A percentile compares a stretch with the other conserved stretches of the same genome.
phyloP scores from a whole-genome alignment of 78 protist genomes.

The Guillardia theta region DNA sequence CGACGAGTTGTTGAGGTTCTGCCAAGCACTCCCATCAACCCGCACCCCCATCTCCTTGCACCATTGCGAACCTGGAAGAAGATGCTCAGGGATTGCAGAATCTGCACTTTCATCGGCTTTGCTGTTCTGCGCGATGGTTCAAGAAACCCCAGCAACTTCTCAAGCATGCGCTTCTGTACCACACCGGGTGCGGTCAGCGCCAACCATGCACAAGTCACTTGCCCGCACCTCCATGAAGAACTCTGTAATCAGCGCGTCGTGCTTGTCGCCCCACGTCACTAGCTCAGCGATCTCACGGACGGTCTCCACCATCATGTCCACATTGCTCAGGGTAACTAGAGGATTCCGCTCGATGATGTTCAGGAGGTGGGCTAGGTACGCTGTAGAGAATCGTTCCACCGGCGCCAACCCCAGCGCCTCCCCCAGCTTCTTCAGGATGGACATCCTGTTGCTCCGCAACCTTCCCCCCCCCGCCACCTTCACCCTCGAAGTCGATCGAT shows the following conservation, averaged over 20 bases:
- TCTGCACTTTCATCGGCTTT: constrained; percentile 4
- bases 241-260: constrained; percentile 66
- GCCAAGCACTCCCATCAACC: no score
- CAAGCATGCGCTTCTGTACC: not conserved
- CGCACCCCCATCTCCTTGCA: no score
- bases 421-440: not conserved
- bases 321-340: constrained; percentile 48
- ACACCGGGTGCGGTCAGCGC: no score
- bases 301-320: constrained; percentile 68
- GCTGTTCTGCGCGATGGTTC: constrained; percentile 10
- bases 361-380: not conserved
- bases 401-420: not conserved
- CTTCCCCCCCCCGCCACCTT: no score
- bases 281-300: constrained; percentile 78
- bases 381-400: not conserved
- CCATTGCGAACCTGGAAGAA: no score
- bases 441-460: no score
- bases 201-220: no score
- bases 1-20: constrained; percentile 57
- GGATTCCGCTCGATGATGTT: not conserved
- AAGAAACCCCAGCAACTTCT: not conserved
- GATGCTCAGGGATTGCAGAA: constrained; percentile 53
- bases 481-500: no score
- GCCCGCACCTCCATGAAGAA: constrained; percentile 30
- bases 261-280: constrained; percentile 89